phyloP scores from a whole-genome alignment of 164 flowering plant species.

The Cinnamomum chago region DNA sequence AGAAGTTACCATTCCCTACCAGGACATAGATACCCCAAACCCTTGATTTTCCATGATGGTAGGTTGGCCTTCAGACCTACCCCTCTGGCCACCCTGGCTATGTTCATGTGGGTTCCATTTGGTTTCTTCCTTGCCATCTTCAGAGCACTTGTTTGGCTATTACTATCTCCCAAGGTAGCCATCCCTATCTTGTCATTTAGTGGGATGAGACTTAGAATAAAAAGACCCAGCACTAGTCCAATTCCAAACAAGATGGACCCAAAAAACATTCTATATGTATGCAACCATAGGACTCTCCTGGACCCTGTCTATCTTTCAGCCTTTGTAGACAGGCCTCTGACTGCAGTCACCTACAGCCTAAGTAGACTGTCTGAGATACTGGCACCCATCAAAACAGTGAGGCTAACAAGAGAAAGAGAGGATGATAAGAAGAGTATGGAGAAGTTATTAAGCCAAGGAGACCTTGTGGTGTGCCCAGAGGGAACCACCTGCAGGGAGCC shows the following conservation, averaged over 20 bases:
- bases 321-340: conserved; percentile 14
- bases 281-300: conserved; percentile 58
- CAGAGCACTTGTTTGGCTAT: conserved; percentile 14
- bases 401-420: conserved; percentile 29
- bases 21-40: conserved; percentile 42
- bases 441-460: conserved; percentile 26
- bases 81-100: conserved; percentile 28
- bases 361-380: conserved; percentile 25
- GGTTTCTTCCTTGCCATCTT: conserved; percentile 31
- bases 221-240: not conserved
- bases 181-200: conserved; percentile 15
- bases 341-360: conserved; percentile 29
- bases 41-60: conserved; percentile 67
- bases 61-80: conserved; percentile 53
- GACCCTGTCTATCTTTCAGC: conserved; percentile 35
- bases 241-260: conserved; percentile 1
- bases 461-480: conserved; percentile 40
- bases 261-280: conserved; percentile 39
- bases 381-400: conserved; percentile 31
- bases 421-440: conserved; percentile 27
- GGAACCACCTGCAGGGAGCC: conserved; percentile 50
- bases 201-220: conserved; percentile 19
- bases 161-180: conserved; percentile 26
- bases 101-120: conserved; percentile 58
- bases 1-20: conserved; percentile 31